Base-by-base conservation (phyloP, 139 green algal species). In the Auxenochlorella pyrenoidosa region DNA sequence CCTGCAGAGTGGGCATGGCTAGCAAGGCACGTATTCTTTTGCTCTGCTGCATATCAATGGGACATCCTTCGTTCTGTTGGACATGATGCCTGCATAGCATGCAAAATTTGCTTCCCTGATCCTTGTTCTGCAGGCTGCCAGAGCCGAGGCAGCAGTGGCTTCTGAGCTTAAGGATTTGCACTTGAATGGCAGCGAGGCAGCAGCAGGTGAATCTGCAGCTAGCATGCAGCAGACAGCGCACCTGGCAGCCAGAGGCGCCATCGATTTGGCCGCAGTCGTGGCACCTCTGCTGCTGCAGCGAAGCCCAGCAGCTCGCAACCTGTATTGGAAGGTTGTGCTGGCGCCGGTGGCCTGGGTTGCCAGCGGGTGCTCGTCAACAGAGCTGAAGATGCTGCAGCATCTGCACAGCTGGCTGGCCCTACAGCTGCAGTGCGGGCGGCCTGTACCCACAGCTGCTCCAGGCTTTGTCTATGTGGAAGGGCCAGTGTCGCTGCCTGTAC, bases 241-340 rank as follows among this genome's bases (percentile, higher is more conserved):
- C 0, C 16, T 51, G 5, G n/a, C 51, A 60, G 28, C 51, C 51
- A 44, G 36, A 21, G n/a, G 47, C 21, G 77, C 77, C 43, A 65
- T 81, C 12, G 75, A 81, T 30, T 43, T 81, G 13, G 30, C 81
- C 34, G 40, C 81, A 10, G 5, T 78, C 28, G 40, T 76, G 4
- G 83, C 60, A 18, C 75, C 43, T 3, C 40, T 85, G 41, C 59
- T 91, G 68, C 34, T 66, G 26, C 73, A 75, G 60, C 78, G 71
- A 65, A 87, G n/a, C 79, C 72, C 84, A 18, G 32, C 54, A 0
- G 75, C 79, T 1, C 16, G 44, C 21, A 30, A 32, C 28, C 87
- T 90, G 73, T 89, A 79, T 28, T 90, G 84, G 84, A 89, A 88
- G 82, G 4, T 86, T 28, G 34, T 86, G 34, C 51, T 89, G 66